Evolutionary conservation across 2,329 filamentous ascomycete species (phyloP), one percentile per base, ranked within the genome.

Genomic region (Monosporascus cannonballus): DNA sequence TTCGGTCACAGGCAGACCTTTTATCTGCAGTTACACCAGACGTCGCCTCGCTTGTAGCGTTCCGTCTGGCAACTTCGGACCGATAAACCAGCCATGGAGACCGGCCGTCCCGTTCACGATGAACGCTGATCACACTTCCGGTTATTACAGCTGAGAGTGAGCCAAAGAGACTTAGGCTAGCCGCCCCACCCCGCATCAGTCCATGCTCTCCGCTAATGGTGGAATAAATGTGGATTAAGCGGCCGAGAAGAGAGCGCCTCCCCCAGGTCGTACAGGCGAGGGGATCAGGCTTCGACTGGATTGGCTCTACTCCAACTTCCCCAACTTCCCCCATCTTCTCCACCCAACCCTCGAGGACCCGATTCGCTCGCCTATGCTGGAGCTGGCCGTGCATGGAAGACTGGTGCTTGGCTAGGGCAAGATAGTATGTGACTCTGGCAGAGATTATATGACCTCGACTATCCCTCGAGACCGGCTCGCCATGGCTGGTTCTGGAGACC

Each of bases 251-350:
- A 20, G 14, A 9, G 18, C 9, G 30, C 25, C 9, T 36, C 9
- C 44, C 44, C 37, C n/a, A 22, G 36, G 27, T 48, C 25, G 11
- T 27, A 27, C 9, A n/a, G 42, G 24, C 17, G 14, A 7, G 24
- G 42, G 24, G 42, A 46, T 25, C n/a, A n/a, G 14, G 20, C 22
- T 46, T 24, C 25, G 15, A 46, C 30, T 46, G 15, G 24, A 22
- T 27, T 46, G 20, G 42, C 22, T 27, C 22, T 46, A 25, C 34
- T 37, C 36, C 17, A 34, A 20, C 45, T 48, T 36, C 50, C 50
- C 50, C 50, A 51, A 48, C 45, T 20, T 51, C 45, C 50, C 44
- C 45, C 39, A 34, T 25, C 48, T 48, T 41, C 44, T 37, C 45
- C 50, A 42, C 45, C 22, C 15, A 11, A 14, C 44, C 27, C 5